phyloP scores from a whole-genome alignment of 2,329 filamentous ascomycete genomes.

The Pseudogymnoascus sp. region DNA sequence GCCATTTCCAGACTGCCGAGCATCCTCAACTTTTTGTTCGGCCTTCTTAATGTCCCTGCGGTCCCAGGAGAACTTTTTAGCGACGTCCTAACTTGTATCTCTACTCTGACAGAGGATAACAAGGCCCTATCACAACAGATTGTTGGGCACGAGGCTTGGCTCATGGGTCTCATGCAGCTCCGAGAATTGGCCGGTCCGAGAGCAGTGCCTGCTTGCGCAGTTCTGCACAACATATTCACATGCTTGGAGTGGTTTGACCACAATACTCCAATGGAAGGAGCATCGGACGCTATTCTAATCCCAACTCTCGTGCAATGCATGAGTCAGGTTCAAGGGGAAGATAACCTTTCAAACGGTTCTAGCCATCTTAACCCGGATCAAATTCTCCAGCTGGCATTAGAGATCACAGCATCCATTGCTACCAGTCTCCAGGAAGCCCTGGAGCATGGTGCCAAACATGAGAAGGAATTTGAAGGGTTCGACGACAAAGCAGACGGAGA shows the following conservation, averaged over 20 bases:
- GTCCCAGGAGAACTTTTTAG: constrained; percentile 34
- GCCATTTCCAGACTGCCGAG: constrained; percentile 43
- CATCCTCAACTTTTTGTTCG: constrained; percentile 48
- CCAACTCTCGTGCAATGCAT: constrained; percentile 34
- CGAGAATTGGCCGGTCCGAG: constrained; percentile 41
- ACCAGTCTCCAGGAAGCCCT: constrained; percentile 48
- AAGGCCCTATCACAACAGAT: constrained; percentile 44
- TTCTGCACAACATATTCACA: constrained; percentile 56
- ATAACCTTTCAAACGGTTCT: constrained; percentile 15
- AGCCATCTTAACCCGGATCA: constrained; percentile 23
- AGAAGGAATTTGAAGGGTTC: constrained; percentile 34
- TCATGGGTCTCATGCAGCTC: constrained; percentile 43
- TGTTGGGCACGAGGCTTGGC: constrained; percentile 43
- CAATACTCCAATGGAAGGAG: constrained; percentile 40
- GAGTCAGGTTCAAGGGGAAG: constrained; percentile 19
- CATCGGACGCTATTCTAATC: constrained; percentile 45
- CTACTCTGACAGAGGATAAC: constrained; percentile 55
- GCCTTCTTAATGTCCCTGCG: constrained; percentile 37
- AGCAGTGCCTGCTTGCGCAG: constrained; percentile 50
- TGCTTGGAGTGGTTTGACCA: constrained; percentile 46
- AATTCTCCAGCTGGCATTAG: constrained; percentile 42
- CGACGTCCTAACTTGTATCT: constrained; percentile 48
- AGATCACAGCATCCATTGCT: constrained; percentile 58
- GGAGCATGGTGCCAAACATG: constrained; percentile 36
- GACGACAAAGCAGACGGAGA: constrained; percentile 31